phyloP scores from a whole-genome alignment of 2,329 filamentous ascomycete species.

The Ophiognomonia clavigignenti-juglandacearum region DNA sequence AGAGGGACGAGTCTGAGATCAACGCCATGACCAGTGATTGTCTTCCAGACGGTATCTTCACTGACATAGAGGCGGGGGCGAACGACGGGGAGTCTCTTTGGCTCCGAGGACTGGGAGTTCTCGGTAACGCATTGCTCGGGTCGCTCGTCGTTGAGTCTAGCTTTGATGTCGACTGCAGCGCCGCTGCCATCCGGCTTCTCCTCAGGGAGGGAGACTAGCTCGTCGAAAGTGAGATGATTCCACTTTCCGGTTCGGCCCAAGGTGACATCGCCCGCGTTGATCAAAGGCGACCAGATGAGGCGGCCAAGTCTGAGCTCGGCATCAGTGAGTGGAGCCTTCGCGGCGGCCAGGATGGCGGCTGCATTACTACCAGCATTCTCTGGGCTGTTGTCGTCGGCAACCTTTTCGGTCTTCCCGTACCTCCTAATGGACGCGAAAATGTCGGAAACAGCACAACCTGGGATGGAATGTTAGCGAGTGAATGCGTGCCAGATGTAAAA shows the following conservation, averaged over 20 bases:
- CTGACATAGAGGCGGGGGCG: constrained; percentile 41
- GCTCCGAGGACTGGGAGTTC: neutral
- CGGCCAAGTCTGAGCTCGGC: constrained; percentile 31
- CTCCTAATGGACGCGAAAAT: constrained; percentile 19
- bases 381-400: neutral
- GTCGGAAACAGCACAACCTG: constrained; percentile 18
- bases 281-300: constrained; percentile 38
- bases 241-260: constrained; percentile 31
- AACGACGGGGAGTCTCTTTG: constrained; percentile 11
- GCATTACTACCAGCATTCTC: neutral
- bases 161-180: neutral
- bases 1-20: constrained; percentile 54
- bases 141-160: constrained; percentile 8
- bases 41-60: constrained; percentile 54
- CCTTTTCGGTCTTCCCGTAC: constrained; percentile 13
- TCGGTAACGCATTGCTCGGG: neutral
- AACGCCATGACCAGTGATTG: constrained; percentile 52
- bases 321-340: constrained; percentile 16
- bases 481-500: too few species aligned
- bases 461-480: constrained; percentile 1
- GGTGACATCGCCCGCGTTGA: constrained; percentile 34
- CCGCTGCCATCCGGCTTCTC: constrained; percentile 14
- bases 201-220: constrained; percentile 33
- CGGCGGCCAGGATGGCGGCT: neutral
- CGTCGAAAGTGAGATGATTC: constrained; percentile 34